These are phyloP conservation scores for Adansonia grandidieri DNA, from an alignment of 441 rosid genomes.

Conservation along the genomic window DNA sequence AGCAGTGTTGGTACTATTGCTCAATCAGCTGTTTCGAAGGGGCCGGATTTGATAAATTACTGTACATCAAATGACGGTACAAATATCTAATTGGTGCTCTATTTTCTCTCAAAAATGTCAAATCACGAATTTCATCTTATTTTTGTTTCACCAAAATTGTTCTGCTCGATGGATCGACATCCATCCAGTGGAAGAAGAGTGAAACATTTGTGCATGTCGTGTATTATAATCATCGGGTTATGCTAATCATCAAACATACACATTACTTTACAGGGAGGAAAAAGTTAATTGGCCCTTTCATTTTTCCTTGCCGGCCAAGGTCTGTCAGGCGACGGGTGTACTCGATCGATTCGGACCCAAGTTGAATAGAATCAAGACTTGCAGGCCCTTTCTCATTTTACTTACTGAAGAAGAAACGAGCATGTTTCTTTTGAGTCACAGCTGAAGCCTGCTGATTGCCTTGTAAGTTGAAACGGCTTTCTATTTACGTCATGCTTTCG, in stretches of 20 bases:
- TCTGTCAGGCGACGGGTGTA: slow-evolving; percentile 32
- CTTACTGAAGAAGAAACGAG: not conserved
- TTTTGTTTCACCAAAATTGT: not conserved
- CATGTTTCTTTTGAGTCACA: not conserved
- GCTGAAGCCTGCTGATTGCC: not conserved
- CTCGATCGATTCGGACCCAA: slow-evolving; percentile 20
- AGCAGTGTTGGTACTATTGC: slow-evolving; percentile 18
- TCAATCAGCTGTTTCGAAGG: slow-evolving; percentile 24
- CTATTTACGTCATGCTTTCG: not conserved
- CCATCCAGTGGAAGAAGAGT: not conserved
- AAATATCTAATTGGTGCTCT: slow-evolving; percentile 15
- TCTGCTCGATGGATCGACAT: not conserved
- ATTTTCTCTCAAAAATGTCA: slow-evolving; percentile 1
- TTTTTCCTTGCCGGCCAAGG: slow-evolving; percentile 38
- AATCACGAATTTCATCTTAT: not conserved
- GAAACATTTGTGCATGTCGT: not conserved
- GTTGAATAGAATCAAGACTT: slow-evolving; percentile 3
- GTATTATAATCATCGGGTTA: not conserved
- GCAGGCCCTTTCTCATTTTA: too few relatives aligned
- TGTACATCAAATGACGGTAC: slow-evolving; percentile 32
- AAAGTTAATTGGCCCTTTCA: slow-evolving; percentile 31
- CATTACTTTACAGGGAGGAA: not conserved
- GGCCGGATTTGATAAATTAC: slow-evolving; percentile 23
- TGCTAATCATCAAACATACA: not conserved
- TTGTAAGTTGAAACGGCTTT: not conserved